These are phyloP conservation scores for Hygrophila difformis DNA, from an alignment of 257 asterid species.

Conservation along the genomic window DNA sequence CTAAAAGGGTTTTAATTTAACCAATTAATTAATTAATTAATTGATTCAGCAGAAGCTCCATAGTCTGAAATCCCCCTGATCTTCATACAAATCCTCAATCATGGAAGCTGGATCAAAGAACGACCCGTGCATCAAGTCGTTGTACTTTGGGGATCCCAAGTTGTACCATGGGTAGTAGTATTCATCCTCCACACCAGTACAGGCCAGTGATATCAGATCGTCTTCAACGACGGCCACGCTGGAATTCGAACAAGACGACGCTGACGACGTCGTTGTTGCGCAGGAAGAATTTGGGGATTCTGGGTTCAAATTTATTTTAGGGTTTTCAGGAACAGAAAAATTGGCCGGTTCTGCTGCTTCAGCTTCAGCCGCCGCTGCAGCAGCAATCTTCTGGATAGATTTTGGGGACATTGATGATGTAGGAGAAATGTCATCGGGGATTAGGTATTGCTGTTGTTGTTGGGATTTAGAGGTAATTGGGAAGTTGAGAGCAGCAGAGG, in stretches of 20 bases:
- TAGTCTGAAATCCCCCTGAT: constrained; percentile 34
- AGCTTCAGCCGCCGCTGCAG: constrained; percentile 24
- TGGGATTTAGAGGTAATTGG: constrained; percentile 27
- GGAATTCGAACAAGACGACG: too few species aligned
- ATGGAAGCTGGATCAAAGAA: constrained; percentile 52
- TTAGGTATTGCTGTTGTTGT: constrained; percentile 3
- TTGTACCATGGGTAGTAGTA: constrained; percentile 35
- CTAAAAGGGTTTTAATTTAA: neutral
- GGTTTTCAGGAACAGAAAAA: too few species aligned
- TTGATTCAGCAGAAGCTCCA: constrained; percentile 66
- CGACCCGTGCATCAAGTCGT: constrained; percentile 43
- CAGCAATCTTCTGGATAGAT: constrained; percentile 67
- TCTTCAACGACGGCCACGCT: constrained; percentile 27
- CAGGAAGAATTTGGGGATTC: neutral
- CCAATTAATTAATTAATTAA: neutral
- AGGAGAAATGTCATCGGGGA: neutral
- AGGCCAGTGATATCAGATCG: constrained; percentile 10
- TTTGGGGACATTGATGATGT: constrained; percentile 49
- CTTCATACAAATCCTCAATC: constrained; percentile 37
- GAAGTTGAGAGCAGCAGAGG: constrained; percentile 63
- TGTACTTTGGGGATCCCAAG: constrained; percentile 71
- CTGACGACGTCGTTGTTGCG: constrained; percentile 4
- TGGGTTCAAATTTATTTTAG: neutral
- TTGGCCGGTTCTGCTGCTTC: too few species aligned
- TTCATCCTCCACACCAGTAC: too few species aligned